Base-by-base conservation (phyloP, 257 asterid species). In the Ajuga chamaepitys region DNA sequence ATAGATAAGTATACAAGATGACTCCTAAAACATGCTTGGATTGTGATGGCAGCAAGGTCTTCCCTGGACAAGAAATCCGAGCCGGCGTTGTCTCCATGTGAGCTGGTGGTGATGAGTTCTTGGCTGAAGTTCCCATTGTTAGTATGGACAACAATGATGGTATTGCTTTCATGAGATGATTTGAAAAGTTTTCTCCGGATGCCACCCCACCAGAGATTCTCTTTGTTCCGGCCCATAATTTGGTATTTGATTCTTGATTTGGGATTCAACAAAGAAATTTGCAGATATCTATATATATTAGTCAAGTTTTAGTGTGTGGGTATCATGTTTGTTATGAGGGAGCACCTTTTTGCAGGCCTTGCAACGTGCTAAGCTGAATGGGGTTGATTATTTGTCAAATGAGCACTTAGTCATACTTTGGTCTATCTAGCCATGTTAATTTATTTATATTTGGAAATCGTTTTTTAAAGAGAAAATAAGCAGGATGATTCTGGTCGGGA, bases 1-100 rank as follows among this genome's bases (percentile, higher is more conserved):
- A 12, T 44, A 38, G 17, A 46, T 14, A 14, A 14, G 41, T 17
- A 9, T 62, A 87, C 96, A 32, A 90, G 93, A 80, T 86, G 96
- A 8, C 82, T 76, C 81, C 96, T 80, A 64, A 86, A 82, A 70
- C 74, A 79, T 54, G 95, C 78, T 74, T 90, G 95, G 64, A 90
- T 88, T 24, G 81, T 72, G 71, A 78, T 72, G 69, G 97, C 91
- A 16, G 97, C 96, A 37, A 82, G 64, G 18, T 80, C 88, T 72
- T 88, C 85, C 70, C 63, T 78, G 34, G 86, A 70, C 20, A 69
- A 16, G 74, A 77, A 76, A 18, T 72, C 66, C 0, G 60, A 22
- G 35, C 46, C 69, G 3, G 21, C 51, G 9, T 40, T 61, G 52
- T 60, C 47, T 35, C 28, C 67, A 4, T 41, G 34, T 1, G 64